phyloP scores from a whole-genome alignment of 73 alveolate species.

The Effrenium voratum region DNA sequence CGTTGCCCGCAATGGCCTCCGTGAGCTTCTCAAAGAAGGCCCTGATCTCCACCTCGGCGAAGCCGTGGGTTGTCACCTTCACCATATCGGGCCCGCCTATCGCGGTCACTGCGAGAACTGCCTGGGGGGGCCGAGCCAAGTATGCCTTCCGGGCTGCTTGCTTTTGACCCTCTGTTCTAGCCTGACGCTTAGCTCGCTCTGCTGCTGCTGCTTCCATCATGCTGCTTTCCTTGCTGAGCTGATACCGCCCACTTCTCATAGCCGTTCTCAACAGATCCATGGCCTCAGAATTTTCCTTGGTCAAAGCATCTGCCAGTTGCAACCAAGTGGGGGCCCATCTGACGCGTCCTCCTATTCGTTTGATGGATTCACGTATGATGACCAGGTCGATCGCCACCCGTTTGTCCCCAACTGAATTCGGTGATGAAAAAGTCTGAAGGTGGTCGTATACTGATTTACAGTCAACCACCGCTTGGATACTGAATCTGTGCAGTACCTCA shows the following conservation, averaged over 20 bases:
- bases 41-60: no score
- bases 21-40: no score
- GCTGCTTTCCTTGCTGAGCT: not conserved
- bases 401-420: not conserved
- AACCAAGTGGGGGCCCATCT: not conserved
- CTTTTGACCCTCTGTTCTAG: no score
- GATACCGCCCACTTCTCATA: not conserved
- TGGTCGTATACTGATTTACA: slow-evolving; percentile 15
- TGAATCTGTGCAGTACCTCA: not conserved
- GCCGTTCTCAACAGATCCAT: not conserved
- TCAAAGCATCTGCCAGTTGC: not conserved
- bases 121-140: no score
- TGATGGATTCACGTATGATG: not conserved
- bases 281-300: slow-evolving; percentile 29
- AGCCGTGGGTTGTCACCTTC: no score
- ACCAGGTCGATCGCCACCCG: not conserved
- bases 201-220: not conserved
- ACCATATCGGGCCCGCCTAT: no score
- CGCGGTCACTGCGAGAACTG: no score
- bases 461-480: not conserved
- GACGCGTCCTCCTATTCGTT: not conserved
- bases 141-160: no score
- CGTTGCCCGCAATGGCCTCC: no score
- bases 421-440: not conserved
- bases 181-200: no score